Conservation (phyloP, 805 yeast genomes). For the Lachancea waltii region DNA sequence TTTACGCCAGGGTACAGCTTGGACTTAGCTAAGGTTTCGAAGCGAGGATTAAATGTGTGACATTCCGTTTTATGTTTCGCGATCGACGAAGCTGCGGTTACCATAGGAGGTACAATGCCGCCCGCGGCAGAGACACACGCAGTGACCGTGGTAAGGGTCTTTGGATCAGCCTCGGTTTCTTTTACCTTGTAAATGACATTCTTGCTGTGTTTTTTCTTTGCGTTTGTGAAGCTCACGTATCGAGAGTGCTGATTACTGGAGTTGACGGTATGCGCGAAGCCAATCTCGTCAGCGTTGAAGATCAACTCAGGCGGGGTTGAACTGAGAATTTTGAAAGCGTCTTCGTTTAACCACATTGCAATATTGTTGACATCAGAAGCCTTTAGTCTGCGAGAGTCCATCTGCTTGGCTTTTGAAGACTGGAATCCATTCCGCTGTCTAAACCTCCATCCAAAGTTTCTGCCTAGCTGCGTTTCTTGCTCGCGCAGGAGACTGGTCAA, state of each 20-base stretch:
- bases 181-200: slow-evolving; percentile 8
- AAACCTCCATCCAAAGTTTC: slow-evolving; percentile 9
- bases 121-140: slow-evolving; percentile 11
- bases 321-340: slow-evolving; percentile 4
- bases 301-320: slow-evolving; percentile 7
- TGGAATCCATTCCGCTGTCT: slow-evolving; percentile 7
- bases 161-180: slow-evolving; percentile 2
- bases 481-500: slow-evolving; percentile 3
- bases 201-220: slow-evolving; percentile 1
- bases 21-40: slow-evolving; percentile 3
- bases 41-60: slow-evolving; percentile 5
- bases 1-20: slow-evolving; percentile 6
- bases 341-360: slow-evolving; percentile 10
- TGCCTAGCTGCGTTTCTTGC: slow-evolving; percentile 5
- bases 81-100: slow-evolving; percentile 7
- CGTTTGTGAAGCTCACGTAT: slow-evolving; percentile 3
- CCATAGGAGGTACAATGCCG: slow-evolving; percentile 8
- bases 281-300: slow-evolving; percentile 9
- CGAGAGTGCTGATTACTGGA: slow-evolving; percentile 5
- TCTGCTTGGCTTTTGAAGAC: slow-evolving; percentile 7
- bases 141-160: slow-evolving; percentile 7
- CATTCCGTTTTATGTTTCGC: slow-evolving; percentile 5
- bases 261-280: slow-evolving; percentile 7
- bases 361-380: slow-evolving; percentile 9
- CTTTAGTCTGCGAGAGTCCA: slow-evolving; percentile 7